phyloP scores from a whole-genome alignment of 441 rosid genomes.

The Aquilaria agallochum region DNA sequence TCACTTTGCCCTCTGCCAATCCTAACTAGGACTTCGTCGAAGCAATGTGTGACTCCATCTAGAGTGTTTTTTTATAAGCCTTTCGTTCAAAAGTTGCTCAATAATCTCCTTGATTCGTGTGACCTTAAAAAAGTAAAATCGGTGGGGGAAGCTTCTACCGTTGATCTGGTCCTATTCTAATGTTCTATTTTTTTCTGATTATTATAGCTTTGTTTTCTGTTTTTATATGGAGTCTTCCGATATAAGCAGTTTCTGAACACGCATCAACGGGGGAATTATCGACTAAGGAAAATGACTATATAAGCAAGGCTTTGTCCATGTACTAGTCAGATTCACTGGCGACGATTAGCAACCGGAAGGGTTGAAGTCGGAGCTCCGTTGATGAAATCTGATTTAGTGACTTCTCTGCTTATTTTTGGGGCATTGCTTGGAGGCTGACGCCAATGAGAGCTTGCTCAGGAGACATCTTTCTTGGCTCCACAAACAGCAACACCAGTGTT shows the following conservation, averaged over 20 bases:
- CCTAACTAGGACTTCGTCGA: background rate
- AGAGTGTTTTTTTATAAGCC: background rate
- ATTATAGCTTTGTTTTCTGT: background rate
- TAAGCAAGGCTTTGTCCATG: background rate
- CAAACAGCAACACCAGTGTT: constrained; percentile 25
- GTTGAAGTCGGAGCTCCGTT: background rate
- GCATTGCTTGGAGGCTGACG: constrained; percentile 1
- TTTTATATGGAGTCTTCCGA: constrained; percentile 1
- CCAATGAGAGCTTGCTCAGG: constrained; percentile 6
- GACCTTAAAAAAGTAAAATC: no score
- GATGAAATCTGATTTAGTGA: background rate
- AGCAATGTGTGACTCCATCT: background rate
- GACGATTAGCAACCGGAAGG: background rate
- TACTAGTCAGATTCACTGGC: constrained; percentile 3
- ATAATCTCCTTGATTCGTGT: no score
- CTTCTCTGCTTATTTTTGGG: constrained; percentile 1
- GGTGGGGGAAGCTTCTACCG: no score
- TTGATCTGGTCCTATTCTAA: no score
- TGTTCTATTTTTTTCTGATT: background rate
- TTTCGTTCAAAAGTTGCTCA: no score
- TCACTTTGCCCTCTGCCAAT: background rate
- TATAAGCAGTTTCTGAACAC: background rate
- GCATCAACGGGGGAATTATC: no score
- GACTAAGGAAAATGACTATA: no score
- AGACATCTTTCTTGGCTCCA: constrained; percentile 24